These are phyloP conservation scores for Coniochaeta sp. DNA, from an alignment of 2,329 filamentous ascomycete genomes.

Conservation along the genomic window DNA sequence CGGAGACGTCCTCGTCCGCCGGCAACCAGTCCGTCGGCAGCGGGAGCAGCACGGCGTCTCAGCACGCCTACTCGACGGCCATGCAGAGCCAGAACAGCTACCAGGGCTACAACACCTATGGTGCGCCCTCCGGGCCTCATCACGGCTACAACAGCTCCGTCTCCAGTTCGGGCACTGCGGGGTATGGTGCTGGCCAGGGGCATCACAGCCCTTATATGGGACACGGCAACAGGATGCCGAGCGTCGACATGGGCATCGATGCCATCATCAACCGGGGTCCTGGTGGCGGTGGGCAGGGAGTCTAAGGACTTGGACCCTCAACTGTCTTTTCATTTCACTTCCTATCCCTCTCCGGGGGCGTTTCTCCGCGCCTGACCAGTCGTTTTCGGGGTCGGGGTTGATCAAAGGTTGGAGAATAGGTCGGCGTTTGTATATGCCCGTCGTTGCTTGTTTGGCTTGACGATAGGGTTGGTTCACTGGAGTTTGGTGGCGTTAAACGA, in stretches of 20 bases:
- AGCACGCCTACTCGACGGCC: constrained; percentile 11
- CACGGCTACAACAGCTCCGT: constrained; percentile 48
- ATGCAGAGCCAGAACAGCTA: constrained; percentile 14
- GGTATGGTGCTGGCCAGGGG: constrained; percentile 22
- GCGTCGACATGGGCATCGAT: constrained; percentile 55
- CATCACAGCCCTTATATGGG: constrained; percentile 38
- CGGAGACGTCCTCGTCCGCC: constrained; percentile 7
- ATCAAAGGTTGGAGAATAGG: neutral
- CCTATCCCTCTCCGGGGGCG: neutral
- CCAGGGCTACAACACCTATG: constrained; percentile 13
- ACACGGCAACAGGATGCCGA: constrained; percentile 40
- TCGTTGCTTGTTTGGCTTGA: neutral
- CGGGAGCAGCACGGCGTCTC: constrained; percentile 17
- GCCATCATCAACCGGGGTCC: constrained; percentile 48
- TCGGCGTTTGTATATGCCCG: neutral
- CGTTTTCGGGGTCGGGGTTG: neutral
- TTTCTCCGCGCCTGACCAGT: neutral
- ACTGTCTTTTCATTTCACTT: constrained; percentile 6
- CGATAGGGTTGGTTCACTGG: neutral
- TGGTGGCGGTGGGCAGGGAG: constrained; percentile 15
- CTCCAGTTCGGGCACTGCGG: constrained; percentile 35
- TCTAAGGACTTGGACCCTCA: constrained; percentile 4
- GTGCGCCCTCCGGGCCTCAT: constrained; percentile 13
- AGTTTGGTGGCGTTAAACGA: neutral
- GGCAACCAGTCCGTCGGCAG: constrained; percentile 19